A percentile compares a stretch with the other conserved stretches of the same genome.
Conservation (phyloP, 192 early-diverging fungal genomes). For the Rhizoclosmatium sp. region DNA sequence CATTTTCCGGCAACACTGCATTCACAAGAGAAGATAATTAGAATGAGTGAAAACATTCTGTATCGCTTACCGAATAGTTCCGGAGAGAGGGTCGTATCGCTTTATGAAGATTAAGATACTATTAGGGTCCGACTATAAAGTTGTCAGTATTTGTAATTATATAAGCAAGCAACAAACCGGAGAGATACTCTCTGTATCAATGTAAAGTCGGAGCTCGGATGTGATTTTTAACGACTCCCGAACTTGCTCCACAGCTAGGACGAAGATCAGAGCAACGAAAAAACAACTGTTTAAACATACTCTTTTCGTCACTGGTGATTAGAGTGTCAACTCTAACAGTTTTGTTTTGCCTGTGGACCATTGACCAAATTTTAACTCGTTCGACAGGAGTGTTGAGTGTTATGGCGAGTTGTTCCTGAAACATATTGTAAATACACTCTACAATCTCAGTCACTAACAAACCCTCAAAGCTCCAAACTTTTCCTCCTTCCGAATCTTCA, state of each 20-base stretch:
- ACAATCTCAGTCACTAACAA: not conserved
- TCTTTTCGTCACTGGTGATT: slow-evolving; percentile 55
- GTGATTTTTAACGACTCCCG: slow-evolving; percentile 40
- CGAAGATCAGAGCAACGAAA: slow-evolving; percentile 4
- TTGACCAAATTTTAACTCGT: slow-evolving; percentile 81
- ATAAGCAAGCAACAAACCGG: not conserved
- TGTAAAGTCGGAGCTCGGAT: slow-evolving; percentile 51
- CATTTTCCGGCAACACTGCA: slow-evolving; percentile 26
- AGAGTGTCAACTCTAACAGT: slow-evolving; percentile 84
- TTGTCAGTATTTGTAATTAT: not conserved
- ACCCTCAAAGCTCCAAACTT: slow-evolving; percentile 54
- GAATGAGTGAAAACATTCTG: not conserved
- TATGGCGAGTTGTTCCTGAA: slow-evolving; percentile 55
- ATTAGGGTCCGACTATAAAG: not conserved
- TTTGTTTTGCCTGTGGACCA: slow-evolving; percentile 89
- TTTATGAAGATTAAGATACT: slow-evolving; percentile 82
- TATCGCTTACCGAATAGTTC: slow-evolving; percentile 16
- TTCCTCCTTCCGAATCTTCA: slow-evolving; percentile 67
- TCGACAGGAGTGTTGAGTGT: slow-evolving; percentile 53
- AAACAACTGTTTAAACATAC: slow-evolving; percentile 50
- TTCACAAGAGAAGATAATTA: not conserved
- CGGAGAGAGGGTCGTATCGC: slow-evolving; percentile 71
- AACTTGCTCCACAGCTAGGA: slow-evolving; percentile 43
- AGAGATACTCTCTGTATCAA: slow-evolving; percentile 36
- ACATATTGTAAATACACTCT: not conserved